Percentiles rank a stretch among this genome's conserved stretches.
phyloP scores from a whole-genome alignment of 148 eudicot species.

The Nepenthes gracilis region DNA sequence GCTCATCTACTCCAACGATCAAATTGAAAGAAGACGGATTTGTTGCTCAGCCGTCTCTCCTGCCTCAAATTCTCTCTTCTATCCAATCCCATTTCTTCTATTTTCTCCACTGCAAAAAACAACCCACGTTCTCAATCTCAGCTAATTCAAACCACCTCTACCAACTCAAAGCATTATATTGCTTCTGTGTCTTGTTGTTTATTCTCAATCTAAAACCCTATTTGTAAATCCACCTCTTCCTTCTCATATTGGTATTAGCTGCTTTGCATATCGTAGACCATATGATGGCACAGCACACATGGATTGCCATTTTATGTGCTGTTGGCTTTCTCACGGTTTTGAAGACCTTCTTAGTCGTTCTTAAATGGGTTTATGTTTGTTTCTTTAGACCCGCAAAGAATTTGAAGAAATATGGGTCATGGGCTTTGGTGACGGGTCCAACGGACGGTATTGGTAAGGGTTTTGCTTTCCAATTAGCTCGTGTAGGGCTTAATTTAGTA shows the following conservation, averaged over 20 bases:
- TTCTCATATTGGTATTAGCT: too few species aligned
- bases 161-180: too few species aligned
- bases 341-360: conserved; percentile 25
- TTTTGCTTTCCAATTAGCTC: conserved; percentile 75
- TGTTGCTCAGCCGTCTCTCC: conserved; percentile 20
- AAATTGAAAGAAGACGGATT: background rate
- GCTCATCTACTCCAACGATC: conserved; percentile 20
- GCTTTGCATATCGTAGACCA: conserved; percentile 10
- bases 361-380: conserved; percentile 63
- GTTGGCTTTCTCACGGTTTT: conserved; percentile 34
- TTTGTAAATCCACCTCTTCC: too few species aligned
- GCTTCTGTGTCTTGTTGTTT: too few species aligned
- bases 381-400: conserved; percentile 73
- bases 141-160: too few species aligned
- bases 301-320: conserved; percentile 33
- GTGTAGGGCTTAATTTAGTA: conserved; percentile 59
- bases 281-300: conserved; percentile 56
- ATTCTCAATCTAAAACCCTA: too few species aligned
- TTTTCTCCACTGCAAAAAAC: conserved; percentile 1
- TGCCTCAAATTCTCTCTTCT: background rate
- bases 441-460: conserved; percentile 95
- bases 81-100: background rate
- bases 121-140: background rate
- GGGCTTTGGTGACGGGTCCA: conserved; percentile 91
- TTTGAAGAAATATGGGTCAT: conserved; percentile 83